Percentiles rank a stretch among this genome's conserved stretches.
phyloP scores from a whole-genome alignment of 345 rosid genomes.

The Gossypium ekmanianum region DNA sequence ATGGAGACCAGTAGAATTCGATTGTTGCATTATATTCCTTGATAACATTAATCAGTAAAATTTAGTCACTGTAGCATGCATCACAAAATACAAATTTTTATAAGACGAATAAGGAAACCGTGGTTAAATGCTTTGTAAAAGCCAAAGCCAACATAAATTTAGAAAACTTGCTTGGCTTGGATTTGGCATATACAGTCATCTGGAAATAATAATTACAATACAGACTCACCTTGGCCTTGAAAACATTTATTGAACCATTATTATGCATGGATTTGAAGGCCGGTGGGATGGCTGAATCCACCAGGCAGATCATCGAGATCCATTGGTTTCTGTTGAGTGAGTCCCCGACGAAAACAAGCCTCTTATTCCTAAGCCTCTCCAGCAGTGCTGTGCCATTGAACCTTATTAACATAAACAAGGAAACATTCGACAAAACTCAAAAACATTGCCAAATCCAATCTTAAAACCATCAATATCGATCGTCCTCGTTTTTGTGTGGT shows the following conservation, averaged over 20 bases:
- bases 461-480: background rate
- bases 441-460: constrained; percentile 11
- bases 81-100: background rate
- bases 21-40: constrained; percentile 83
- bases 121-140: too few relatives aligned
- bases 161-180: background rate
- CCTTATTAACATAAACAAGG: constrained; percentile 38
- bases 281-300: constrained; percentile 55
- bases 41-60: background rate
- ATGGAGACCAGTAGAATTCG: constrained; percentile 90
- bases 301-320: constrained; percentile 89
- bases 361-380: constrained; percentile 78
- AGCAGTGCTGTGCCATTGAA: constrained; percentile 71
- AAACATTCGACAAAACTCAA: constrained; percentile 17
- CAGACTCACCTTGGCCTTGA: constrained; percentile 42
- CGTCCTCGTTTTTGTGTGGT: background rate
- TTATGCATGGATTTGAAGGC: constrained; percentile 49
- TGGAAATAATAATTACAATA: too few relatives aligned
- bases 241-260: constrained; percentile 56
- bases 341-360: constrained; percentile 89
- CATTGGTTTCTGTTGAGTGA: constrained; percentile 89
- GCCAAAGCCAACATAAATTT: too few relatives aligned
- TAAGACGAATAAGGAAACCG: background rate
- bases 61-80: too few relatives aligned
- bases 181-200: background rate